These are phyloP conservation scores for Shiraia bambusicola DNA, from an alignment of 2,329 filamentous ascomycete species.

Conservation along the genomic window DNA sequence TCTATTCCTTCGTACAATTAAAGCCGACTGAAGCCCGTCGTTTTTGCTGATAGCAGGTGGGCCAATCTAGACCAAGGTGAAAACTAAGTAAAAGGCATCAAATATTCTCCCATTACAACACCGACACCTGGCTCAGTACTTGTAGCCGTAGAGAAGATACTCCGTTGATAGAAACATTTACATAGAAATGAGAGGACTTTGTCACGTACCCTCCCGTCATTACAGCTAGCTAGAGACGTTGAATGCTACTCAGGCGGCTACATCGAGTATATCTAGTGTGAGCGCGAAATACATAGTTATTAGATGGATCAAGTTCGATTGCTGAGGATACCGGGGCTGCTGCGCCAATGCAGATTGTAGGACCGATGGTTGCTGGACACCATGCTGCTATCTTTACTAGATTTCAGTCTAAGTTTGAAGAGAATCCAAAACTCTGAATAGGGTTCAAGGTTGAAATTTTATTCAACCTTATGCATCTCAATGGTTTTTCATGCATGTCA, in stretches of 20 bases:
- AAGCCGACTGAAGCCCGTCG: no score
- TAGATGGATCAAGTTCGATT: background rate
- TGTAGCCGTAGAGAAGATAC: background rate
- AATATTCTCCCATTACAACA: background rate
- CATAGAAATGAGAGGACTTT: background rate
- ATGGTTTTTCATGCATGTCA: no score
- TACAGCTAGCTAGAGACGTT: constrained; percentile 8
- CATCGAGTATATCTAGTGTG: background rate
- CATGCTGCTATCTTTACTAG: background rate
- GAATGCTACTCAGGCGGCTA: constrained; percentile 4
- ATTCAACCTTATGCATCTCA: no score
- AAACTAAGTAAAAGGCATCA: no score
- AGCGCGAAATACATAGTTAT: background rate
- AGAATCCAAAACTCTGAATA: no score
- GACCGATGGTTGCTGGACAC: background rate
- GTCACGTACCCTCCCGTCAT: constrained; percentile 6
- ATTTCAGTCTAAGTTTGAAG: no score
- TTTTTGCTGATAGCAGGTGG: no score
- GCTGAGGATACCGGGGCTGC: background rate
- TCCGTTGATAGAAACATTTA: background rate
- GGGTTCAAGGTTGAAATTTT: no score
- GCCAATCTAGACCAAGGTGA: no score
- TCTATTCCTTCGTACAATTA: no score
- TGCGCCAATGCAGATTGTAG: constrained; percentile 1
- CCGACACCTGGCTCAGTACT: background rate